phyloP scores from a whole-genome alignment of 495 filamentous ascomycete species.

The Sordaria brevicollis region DNA sequence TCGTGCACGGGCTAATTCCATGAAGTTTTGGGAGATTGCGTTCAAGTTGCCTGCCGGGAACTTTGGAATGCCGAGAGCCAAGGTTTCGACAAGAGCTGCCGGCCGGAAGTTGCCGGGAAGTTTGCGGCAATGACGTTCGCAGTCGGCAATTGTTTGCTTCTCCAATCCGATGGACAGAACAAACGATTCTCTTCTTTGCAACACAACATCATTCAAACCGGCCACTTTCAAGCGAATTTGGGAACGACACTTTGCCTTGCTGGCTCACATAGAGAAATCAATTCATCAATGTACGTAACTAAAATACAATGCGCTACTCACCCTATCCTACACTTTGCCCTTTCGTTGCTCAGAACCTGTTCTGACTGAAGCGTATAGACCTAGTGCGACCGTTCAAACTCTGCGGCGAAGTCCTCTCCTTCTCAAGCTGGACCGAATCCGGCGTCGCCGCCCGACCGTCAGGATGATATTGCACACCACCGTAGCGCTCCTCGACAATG shows the following conservation, averaged over 20 bases:
- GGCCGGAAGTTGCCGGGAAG: background rate
- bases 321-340: background rate
- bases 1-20: too few species aligned
- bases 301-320: background rate
- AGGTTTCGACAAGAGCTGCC: background rate
- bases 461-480: background rate
- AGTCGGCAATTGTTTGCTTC: background rate
- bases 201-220: too few species aligned
- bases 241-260: too few species aligned
- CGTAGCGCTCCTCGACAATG: background rate
- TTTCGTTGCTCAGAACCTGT: background rate
- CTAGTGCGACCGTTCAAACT: background rate
- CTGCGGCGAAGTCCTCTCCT: background rate
- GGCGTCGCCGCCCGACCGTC: background rate
- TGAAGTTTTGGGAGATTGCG: background rate
- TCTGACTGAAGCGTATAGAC: background rate
- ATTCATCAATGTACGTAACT: background rate
- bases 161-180: background rate
- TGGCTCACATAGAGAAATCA: too few species aligned
- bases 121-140: background rate
- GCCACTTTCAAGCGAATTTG: too few species aligned
- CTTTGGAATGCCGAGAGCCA: background rate
- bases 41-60: background rate
- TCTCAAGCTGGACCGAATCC: background rate
- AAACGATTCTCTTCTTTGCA: background rate